phyloP scores from a whole-genome alignment of 345 rosid species.

The Eucalyptus victrix region DNA sequence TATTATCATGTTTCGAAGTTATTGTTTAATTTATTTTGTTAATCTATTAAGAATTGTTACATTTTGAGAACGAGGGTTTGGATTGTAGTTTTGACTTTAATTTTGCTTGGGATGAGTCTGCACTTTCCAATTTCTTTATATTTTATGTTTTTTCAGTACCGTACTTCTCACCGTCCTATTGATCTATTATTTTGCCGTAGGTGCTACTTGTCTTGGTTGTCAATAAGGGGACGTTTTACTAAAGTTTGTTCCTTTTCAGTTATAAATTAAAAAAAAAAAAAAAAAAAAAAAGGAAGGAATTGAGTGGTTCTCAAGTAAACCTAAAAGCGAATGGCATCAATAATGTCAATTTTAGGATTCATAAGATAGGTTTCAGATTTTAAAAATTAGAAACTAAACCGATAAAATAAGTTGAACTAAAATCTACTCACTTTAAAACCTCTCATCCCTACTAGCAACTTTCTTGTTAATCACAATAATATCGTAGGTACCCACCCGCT shows the following conservation, averaged over 20 bases:
- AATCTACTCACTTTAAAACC: background rate
- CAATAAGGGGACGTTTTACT: background rate
- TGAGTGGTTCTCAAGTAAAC: background rate
- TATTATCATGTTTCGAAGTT: background rate
- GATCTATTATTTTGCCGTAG: background rate
- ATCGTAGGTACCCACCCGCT: no score
- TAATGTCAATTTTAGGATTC: background rate
- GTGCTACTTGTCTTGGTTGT: background rate
- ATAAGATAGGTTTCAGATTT: background rate
- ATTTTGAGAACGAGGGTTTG: no score
- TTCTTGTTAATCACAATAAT: background rate
- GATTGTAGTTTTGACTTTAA: background rate
- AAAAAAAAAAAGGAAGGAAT: rapidly evolving
- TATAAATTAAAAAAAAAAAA: background rate
- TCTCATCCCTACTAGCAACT: background rate
- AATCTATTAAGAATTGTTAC: background rate
- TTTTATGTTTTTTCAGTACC: background rate
- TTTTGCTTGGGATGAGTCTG: background rate
- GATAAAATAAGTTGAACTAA: background rate
- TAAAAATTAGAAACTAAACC: background rate
- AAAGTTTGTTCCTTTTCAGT: background rate
- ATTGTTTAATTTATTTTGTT: background rate
- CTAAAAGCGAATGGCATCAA: no score
- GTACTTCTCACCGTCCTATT: background rate
- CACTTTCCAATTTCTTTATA: background rate